These are phyloP conservation scores for Narthecium ossifragum DNA, from an alignment of 106 monocot genomes.

Conservation along the genomic window DNA sequence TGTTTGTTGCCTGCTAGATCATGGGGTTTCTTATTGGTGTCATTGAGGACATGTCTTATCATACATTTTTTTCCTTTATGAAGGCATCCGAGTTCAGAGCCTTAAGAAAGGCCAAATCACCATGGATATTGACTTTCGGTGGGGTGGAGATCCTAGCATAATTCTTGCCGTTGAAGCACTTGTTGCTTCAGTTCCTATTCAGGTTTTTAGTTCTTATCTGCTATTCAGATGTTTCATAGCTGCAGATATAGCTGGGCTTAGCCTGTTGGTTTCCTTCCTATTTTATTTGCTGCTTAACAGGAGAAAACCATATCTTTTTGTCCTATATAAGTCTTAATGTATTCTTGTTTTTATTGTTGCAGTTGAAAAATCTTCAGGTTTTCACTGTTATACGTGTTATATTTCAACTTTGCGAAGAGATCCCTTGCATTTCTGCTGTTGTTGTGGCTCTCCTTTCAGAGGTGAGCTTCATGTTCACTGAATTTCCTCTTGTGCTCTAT, in stretches of 20 bases:
- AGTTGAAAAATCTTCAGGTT: constrained; percentile 95
- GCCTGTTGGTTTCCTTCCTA: no score
- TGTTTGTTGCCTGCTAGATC: no score
- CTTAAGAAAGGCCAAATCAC: constrained; percentile 91
- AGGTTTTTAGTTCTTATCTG: no score
- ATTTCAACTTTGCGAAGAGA: constrained; percentile 93
- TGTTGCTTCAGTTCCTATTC: constrained; percentile 94
- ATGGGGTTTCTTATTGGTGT: no score
- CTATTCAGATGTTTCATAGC: no score
- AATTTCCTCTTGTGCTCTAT: no score
- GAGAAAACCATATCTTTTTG: no score
- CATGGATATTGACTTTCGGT: constrained; percentile 96
- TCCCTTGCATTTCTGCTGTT: constrained; percentile 96
- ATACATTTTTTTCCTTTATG: neutral
- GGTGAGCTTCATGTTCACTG: no score
- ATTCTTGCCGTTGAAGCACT: constrained; percentile 93
- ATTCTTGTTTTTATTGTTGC: constrained; percentile 15
- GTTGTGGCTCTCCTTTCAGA: constrained; percentile 95
- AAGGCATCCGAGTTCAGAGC: constrained; percentile 93
- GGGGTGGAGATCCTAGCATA: constrained; percentile 98
- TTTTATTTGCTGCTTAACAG: no score
- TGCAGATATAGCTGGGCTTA: no score
- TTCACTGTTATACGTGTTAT: constrained; percentile 85
- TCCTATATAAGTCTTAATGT: neutral
- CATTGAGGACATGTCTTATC: no score